Conservation (phyloP, 768 basidiomycete genomes). For the Coprinopsis sp. region DNA sequence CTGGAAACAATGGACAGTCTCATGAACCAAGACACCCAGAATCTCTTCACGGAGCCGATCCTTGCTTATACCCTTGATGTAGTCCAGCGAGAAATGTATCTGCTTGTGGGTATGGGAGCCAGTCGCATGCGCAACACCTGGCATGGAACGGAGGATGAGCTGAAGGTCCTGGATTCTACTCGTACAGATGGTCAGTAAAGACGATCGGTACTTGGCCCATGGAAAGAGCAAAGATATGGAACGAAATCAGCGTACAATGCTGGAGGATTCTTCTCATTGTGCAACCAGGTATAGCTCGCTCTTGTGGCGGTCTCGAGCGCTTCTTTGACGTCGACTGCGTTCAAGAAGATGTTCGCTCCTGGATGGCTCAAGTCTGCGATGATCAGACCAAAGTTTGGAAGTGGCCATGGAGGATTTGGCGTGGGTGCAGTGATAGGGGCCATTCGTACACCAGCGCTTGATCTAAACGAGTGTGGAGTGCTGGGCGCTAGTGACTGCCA, state of each 20-base stretch:
- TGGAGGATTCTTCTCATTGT: slow-evolving; percentile 34
- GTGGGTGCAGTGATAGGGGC: slow-evolving; percentile 9
- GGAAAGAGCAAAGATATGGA: slow-evolving; percentile 1
- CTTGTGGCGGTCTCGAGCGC: slow-evolving; percentile 40
- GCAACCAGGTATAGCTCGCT: slow-evolving; percentile 45
- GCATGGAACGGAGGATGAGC: slow-evolving; percentile 61
- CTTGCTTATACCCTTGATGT: slow-evolving; percentile 41
- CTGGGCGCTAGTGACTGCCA: too few relatives aligned
- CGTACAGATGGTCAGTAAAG: slow-evolving; percentile 7
- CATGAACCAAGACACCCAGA: slow-evolving; percentile 65
- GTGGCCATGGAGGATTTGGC: slow-evolving; percentile 38
- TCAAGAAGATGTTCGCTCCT: slow-evolving; percentile 54
- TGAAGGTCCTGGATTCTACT: slow-evolving; percentile 48
- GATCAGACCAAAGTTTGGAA: slow-evolving; percentile 52
- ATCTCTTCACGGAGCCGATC: slow-evolving; percentile 55
- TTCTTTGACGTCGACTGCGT: slow-evolving; percentile 39
- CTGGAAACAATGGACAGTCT: slow-evolving; percentile 79
- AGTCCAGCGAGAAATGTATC: slow-evolving; percentile 66
- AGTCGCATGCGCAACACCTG: slow-evolving; percentile 65
- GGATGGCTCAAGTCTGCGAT: slow-evolving; percentile 58
- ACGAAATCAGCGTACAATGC: slow-evolving; percentile 25
- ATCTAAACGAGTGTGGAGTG: too few relatives aligned
- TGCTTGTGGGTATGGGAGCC: slow-evolving; percentile 58
- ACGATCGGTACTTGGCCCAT: neutral
- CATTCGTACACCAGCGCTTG: neutral